phyloP scores from a whole-genome alignment of 2,329 filamentous ascomycete genomes.

The Daldinia sp. region DNA sequence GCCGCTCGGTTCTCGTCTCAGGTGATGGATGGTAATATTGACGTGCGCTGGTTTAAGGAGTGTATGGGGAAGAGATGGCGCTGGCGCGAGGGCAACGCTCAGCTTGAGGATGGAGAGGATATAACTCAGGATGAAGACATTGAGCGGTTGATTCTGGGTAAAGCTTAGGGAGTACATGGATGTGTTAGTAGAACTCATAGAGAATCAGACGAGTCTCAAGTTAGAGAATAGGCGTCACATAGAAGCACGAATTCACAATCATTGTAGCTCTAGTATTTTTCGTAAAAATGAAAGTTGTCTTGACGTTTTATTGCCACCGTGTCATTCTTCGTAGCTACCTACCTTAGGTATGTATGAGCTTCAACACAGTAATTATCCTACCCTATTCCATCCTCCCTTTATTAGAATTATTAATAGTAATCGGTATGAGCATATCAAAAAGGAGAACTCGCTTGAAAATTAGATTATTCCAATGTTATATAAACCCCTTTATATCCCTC shows the following conservation, averaged over 20 bases:
- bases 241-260: background rate
- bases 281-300: background rate
- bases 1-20: background rate
- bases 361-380: too few species aligned
- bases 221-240: background rate
- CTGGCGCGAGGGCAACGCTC: constrained; percentile 28
- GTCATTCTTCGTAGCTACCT: background rate
- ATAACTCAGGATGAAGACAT: constrained; percentile 27
- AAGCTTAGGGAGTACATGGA: background rate
- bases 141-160: constrained; percentile 22
- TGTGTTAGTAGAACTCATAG: background rate
- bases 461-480: background rate
- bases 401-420: too few species aligned
- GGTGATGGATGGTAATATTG: constrained; percentile 12
- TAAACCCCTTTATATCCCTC: background rate
- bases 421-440: too few species aligned
- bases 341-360: too few species aligned
- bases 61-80: constrained; percentile 32
- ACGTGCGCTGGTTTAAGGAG: constrained; percentile 30
- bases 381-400: too few species aligned
- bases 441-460: too few species aligned
- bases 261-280: background rate
- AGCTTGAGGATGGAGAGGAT: constrained; percentile 24
- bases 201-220: background rate
- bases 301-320: background rate